phyloP scores from a whole-genome alignment of 768 basidiomycete species.

The Leccinum fibrillosum region DNA sequence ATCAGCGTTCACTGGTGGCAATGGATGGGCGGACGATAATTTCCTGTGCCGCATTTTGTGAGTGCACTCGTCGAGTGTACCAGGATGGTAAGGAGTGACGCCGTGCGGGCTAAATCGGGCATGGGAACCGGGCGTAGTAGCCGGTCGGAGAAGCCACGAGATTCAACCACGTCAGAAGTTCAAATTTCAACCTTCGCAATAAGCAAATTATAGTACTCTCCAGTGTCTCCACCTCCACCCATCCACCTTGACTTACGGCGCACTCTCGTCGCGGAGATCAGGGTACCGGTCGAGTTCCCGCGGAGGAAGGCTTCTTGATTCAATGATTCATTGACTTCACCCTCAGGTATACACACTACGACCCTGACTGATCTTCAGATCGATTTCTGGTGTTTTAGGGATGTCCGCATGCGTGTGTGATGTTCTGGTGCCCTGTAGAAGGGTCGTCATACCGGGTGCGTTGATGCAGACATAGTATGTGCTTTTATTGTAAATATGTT shows the following conservation, averaged over 20 bases:
- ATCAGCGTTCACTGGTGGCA: not conserved
- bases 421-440: too few species aligned
- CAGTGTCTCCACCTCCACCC: not conserved
- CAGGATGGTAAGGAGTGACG: not conserved
- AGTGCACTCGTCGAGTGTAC: not conserved
- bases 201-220: not conserved
- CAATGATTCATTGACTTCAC: too few species aligned
- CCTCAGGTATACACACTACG: too few species aligned
- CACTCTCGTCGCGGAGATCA: not conserved
- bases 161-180: not conserved
- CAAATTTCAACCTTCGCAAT: not conserved
- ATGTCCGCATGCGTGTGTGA: too few species aligned
- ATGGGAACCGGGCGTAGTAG: not conserved
- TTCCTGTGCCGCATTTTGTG: conserved; percentile 25
- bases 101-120: not conserved
- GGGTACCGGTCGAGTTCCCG: not conserved
- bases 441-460: too few species aligned
- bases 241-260: not conserved
- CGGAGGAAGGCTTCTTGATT: not conserved
- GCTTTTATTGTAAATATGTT: too few species aligned
- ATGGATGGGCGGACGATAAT: not conserved
- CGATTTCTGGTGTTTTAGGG: too few species aligned
- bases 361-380: not conserved
- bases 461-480: too few species aligned
- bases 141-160: not conserved